Evolutionary conservation across 2,329 filamentous ascomycete species (phyloP).

Genomic region (Chaetomium sp.): DNA sequence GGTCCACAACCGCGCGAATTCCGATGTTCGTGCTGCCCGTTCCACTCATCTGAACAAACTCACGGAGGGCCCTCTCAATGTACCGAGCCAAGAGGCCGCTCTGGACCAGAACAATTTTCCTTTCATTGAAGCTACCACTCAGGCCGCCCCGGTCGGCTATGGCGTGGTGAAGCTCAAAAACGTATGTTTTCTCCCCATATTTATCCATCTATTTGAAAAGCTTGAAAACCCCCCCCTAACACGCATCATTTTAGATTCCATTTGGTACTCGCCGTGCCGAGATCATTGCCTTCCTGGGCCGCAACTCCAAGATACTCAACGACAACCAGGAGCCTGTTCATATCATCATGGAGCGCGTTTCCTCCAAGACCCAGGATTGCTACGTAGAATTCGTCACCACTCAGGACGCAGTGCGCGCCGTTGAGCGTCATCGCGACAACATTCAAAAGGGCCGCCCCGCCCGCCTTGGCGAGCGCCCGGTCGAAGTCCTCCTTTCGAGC

Average conservation of each 20-base stretch:
- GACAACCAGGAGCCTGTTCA: conserved; percentile 52
- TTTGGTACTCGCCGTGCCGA: conserved; percentile 48
- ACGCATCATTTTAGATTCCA: conserved; percentile 41
- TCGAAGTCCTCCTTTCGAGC: conserved; percentile 51
- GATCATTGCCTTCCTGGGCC: conserved; percentile 52
- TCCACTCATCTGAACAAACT: conserved; percentile 36
- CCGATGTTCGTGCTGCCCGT: conserved; percentile 20
- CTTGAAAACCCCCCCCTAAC: neutral
- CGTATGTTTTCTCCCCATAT: conserved; percentile 31
- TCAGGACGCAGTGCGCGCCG: conserved; percentile 47
- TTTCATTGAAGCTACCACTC: conserved; percentile 36
- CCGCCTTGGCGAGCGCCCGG: conserved; percentile 51
- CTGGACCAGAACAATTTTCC: conserved; percentile 39
- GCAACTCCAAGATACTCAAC: conserved; percentile 48
- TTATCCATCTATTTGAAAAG: neutral
- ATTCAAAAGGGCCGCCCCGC: conserved; percentile 31
- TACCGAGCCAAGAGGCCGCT: conserved; percentile 32
- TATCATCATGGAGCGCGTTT: conserved; percentile 59
- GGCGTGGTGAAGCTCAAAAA: conserved; percentile 47
- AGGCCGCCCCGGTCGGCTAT: conserved; percentile 26
- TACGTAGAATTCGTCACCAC: conserved; percentile 52
- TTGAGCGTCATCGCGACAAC: conserved; percentile 39
- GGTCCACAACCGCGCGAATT: neutral
- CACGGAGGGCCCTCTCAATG: conserved; percentile 28
- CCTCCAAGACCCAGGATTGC: conserved; percentile 55